A percentile compares a stretch with the other conserved stretches of the same genome.
phyloP scores from a whole-genome alignment of 2,329 filamentous ascomycete species.

The Monilinia polystroma region DNA sequence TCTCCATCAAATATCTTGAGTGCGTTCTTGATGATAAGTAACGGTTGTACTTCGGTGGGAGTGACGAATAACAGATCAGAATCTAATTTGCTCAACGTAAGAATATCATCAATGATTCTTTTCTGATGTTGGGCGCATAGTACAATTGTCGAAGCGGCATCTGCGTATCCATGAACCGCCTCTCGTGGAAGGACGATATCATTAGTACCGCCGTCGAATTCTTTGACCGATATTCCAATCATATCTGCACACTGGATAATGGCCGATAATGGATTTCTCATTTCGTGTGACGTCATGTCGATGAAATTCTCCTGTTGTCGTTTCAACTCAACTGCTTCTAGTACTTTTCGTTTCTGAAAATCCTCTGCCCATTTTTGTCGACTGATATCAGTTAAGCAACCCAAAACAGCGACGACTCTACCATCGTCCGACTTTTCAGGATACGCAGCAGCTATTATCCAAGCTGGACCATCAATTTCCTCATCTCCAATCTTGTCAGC shows the following conservation, averaged over 20 bases:
- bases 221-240: constrained; percentile 49
- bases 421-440: constrained; percentile 65
- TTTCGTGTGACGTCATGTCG: constrained; percentile 70
- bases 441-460: constrained; percentile 75
- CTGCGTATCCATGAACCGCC: constrained; percentile 57
- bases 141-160: constrained; percentile 78
- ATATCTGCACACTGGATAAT: constrained; percentile 71
- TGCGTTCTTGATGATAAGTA: constrained; percentile 64
- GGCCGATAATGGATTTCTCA: constrained; percentile 71
- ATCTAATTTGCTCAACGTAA: constrained; percentile 68
- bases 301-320: constrained; percentile 79
- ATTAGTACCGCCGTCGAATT: constrained; percentile 59
- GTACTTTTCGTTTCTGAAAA: constrained; percentile 45
- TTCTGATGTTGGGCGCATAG: constrained; percentile 73
- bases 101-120: constrained; percentile 65
- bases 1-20: constrained; percentile 80
- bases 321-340: constrained; percentile 57
- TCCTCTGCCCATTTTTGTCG: constrained; percentile 71
- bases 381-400: constrained; percentile 81
- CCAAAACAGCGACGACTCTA: constrained; percentile 70
- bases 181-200: constrained; percentile 55
- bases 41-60: constrained; percentile 66
- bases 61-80: constrained; percentile 69
- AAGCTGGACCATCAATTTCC: constrained; percentile 63
- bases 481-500: constrained; percentile 53